Evolutionary conservation across 257 asterid genomes (phyloP).

Genomic region (Lithospermum erythrorhizon): DNA sequence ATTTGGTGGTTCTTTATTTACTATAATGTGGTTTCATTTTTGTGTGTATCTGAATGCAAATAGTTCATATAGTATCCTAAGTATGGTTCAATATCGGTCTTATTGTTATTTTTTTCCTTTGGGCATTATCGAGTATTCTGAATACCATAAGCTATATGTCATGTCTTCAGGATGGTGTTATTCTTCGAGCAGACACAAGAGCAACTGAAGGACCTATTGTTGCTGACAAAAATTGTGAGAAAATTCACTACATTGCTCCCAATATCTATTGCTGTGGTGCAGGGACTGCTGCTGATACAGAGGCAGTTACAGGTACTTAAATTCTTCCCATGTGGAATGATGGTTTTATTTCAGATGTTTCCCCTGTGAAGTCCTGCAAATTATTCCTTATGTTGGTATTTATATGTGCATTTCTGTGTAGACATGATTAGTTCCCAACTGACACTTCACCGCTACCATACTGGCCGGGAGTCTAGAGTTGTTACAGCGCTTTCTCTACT

Average conservation of each 20-base stretch:
- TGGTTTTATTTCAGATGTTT: constrained; percentile 1
- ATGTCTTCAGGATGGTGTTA: constrained; percentile 77
- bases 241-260: constrained; percentile 89
- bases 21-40: too few relatives aligned
- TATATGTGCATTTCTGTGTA: constrained; percentile 12
- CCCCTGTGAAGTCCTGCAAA: not conserved
- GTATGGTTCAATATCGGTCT: too few relatives aligned
- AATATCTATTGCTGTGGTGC: constrained; percentile 76
- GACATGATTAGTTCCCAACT: constrained; percentile 97
- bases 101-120: too few relatives aligned
- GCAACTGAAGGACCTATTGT: constrained; percentile 99
- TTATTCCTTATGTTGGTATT: constrained; percentile 2
- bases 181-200: constrained; percentile 96
- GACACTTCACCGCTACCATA: constrained; percentile 73
- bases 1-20: too few relatives aligned
- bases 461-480: constrained; percentile 92
- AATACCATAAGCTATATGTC: not conserved
- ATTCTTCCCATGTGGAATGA: not conserved
- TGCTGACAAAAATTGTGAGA: constrained; percentile 95
- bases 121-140: too few relatives aligned
- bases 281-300: constrained; percentile 96
- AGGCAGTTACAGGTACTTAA: constrained; percentile 75
- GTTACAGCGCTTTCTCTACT: constrained; percentile 78
- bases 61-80: too few relatives aligned
- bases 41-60: too few relatives aligned